phyloP scores from a whole-genome alignment of 768 basidiomycete species.

The Pulveroboletus ravenelii region DNA sequence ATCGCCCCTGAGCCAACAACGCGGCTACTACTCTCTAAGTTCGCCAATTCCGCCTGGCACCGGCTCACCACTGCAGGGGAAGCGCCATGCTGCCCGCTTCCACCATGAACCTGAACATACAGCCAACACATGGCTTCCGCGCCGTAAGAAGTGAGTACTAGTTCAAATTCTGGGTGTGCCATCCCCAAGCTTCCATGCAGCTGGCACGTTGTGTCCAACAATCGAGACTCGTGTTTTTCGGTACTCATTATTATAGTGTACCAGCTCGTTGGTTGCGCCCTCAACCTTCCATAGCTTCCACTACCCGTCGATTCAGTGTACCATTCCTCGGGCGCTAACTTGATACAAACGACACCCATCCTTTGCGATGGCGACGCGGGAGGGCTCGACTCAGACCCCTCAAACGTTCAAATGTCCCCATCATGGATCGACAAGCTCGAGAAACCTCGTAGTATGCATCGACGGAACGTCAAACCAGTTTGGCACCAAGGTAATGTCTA shows the following conservation, averaged over 20 bases:
- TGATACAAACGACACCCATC: background rate
- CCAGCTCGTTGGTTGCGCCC: background rate
- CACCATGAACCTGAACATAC: too few relatives aligned
- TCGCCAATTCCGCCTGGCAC: too few relatives aligned
- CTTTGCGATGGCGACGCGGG: slow-evolving; percentile 6
- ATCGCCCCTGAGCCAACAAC: too few relatives aligned
- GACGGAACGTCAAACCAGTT: slow-evolving; percentile 41
- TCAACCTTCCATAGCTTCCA: background rate
- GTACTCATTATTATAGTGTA: background rate
- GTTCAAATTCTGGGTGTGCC: background rate
- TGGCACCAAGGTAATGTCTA: slow-evolving; percentile 25
- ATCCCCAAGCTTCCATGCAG: background rate
- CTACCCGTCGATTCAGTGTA: background rate
- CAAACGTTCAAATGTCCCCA: slow-evolving; percentile 4
- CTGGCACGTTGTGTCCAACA: slow-evolving; percentile 10
- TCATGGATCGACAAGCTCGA: background rate
- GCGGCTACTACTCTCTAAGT: too few relatives aligned
- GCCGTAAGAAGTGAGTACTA: background rate
- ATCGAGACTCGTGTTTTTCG: slow-evolving; percentile 11
- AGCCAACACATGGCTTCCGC: slow-evolving; percentile 1
- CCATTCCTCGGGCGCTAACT: too few relatives aligned
- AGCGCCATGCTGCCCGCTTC: too few relatives aligned
- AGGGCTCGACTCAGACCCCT: background rate
- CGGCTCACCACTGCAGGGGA: too few relatives aligned
- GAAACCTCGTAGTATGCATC: slow-evolving; percentile 32